Conservation (phyloP, 2,329 filamentous ascomycete genomes). For the Neonectria punicea region DNA sequence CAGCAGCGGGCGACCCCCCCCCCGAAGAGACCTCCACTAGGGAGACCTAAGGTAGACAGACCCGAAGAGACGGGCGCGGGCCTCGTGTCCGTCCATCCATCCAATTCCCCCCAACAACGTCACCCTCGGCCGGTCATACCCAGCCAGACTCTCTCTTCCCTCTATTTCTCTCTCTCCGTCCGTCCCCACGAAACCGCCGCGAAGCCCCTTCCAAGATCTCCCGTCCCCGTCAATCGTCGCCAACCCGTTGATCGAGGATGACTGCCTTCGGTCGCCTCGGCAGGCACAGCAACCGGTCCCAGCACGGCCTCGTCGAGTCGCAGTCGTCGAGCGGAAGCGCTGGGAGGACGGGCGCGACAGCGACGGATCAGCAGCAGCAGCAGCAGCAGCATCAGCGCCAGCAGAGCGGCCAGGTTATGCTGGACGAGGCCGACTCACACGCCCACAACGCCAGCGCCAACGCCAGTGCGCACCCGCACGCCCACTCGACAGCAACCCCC, state of each 20-base stretch:
- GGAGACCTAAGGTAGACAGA: slow-evolving; percentile 10
- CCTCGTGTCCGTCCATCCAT: slow-evolving; percentile 21
- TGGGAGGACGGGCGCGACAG: slow-evolving; percentile 38
- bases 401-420: slow-evolving; percentile 22
- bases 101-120: slow-evolving; percentile 18
- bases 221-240: slow-evolving; percentile 15
- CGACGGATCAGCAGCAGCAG: slow-evolving; percentile 33
- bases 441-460: slow-evolving; percentile 37
- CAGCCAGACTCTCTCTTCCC: slow-evolving; percentile 16
- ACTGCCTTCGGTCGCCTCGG: slow-evolving; percentile 64
- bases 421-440: slow-evolving; percentile 44
- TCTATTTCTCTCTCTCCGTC: slow-evolving; percentile 16
- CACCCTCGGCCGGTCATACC: slow-evolving; percentile 20
- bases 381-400: slow-evolving; percentile 29
- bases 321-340: slow-evolving; percentile 46
- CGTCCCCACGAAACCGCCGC: slow-evolving; percentile 11
- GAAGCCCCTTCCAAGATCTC: slow-evolving; percentile 12
- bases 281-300: slow-evolving; percentile 67
- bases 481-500: slow-evolving; percentile 45
- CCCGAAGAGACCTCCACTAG: background rate
- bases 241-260: slow-evolving; percentile 50
- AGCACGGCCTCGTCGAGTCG: slow-evolving; percentile 63
- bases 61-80: slow-evolving; percentile 3
- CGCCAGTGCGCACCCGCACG: slow-evolving; percentile 34
- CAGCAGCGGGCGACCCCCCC: background rate